Conservation (phyloP, 805 yeast genomes). For the Jamesozyma gamospora region DNA sequence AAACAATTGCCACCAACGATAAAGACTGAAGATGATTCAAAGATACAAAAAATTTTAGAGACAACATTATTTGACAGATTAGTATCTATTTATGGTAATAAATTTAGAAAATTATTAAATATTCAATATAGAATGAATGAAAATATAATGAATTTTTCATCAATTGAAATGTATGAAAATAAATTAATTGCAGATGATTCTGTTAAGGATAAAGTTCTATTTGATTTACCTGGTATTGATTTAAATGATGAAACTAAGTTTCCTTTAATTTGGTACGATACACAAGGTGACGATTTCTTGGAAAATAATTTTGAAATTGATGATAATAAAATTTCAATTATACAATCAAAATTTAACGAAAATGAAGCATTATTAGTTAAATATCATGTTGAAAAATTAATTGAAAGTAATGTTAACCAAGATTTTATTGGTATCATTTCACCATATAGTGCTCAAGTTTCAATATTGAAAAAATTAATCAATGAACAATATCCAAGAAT, state of each 20-base stretch:
- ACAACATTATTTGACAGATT: conserved; percentile 76
- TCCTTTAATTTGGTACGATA: conserved; percentile 76
- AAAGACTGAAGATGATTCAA: conserved; percentile 40
- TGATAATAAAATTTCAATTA: conserved; percentile 9
- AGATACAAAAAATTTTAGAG: conserved; percentile 40
- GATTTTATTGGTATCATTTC: conserved; percentile 73
- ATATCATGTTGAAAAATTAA: conserved; percentile 44
- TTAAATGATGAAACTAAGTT: conserved; percentile 45
- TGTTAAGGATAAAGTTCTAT: conserved; percentile 43
- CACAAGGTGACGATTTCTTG: conserved; percentile 78
- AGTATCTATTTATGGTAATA: conserved; percentile 37
- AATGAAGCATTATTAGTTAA: conserved; percentile 59
- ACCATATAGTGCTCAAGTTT: conserved; percentile 85
- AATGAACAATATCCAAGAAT: conserved; percentile 34
- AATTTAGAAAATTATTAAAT: conserved; percentile 50
- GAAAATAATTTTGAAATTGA: conserved; percentile 40
- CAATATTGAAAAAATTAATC: conserved; percentile 41
- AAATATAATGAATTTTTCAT: conserved; percentile 69
- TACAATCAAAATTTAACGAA: conserved; percentile 49
- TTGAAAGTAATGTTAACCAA: conserved; percentile 42
- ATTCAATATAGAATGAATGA: conserved; percentile 84
- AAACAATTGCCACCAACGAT: conserved; percentile 88
- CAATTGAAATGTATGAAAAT: conserved; percentile 52
- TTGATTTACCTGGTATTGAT: conserved; percentile 44
- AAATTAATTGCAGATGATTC: conserved; percentile 51